Conservation (phyloP, 768 basidiomycete species). For the Pisolithus albus region DNA sequence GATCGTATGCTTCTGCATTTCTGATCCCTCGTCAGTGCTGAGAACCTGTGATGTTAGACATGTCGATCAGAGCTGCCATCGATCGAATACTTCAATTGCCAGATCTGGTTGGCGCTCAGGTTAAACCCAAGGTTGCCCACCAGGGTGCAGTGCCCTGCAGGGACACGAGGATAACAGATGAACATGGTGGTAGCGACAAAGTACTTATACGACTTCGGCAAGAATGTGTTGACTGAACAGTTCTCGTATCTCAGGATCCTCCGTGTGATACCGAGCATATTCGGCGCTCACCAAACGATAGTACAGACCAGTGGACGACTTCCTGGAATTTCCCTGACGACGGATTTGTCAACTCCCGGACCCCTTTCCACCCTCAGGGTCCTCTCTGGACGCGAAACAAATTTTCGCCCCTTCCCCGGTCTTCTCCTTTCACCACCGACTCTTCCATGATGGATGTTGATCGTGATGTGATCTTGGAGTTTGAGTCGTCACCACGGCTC, state of each 20-base stretch:
- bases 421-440: constrained; percentile 17
- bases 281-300: too few relatives aligned
- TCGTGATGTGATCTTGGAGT: constrained; percentile 10
- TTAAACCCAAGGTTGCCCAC: neutral
- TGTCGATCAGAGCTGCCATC: constrained; percentile 25
- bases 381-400: neutral
- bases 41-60: constrained; percentile 11
- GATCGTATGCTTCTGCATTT: constrained; percentile 19
- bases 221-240: neutral
- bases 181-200: neutral
- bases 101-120: constrained; percentile 17
- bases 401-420: constrained; percentile 12
- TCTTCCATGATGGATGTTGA: constrained; percentile 7
- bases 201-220: neutral
- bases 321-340: too few relatives aligned
- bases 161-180: neutral
- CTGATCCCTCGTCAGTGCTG: constrained; percentile 3
- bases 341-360: neutral
- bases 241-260: neutral
- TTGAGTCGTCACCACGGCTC: constrained; percentile 18
- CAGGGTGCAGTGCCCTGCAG: neutral
- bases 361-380: neutral
- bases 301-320: too few relatives aligned
- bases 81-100: constrained; percentile 22
- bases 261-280: neutral